A percentile compares a stretch with the other conserved stretches of the same genome.
Conservation (phyloP, 805 yeast species). For the Lachancea lanzarotensis region DNA sequence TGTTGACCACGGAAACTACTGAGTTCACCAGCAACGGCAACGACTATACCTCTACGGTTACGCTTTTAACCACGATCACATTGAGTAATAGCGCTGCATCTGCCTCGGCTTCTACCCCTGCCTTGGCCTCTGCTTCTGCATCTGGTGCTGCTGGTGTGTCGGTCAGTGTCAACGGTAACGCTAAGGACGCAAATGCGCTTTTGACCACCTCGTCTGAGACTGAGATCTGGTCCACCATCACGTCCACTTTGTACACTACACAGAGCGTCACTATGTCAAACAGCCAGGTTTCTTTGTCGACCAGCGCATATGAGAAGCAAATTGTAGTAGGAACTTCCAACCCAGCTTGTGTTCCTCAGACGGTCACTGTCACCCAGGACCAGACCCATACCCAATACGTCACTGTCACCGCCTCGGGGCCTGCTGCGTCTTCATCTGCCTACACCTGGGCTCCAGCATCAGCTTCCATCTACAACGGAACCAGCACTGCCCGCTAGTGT, state of each 20-base stretch:
- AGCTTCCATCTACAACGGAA: conserved; percentile 4
- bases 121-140: not conserved
- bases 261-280: conserved; percentile 12
- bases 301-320: conserved; percentile 9
- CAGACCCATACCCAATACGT: conserved; percentile 11
- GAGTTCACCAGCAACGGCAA: conserved; percentile 5
- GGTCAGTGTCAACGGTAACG: not conserved
- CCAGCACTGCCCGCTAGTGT: not conserved
- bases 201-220: conserved; percentile 2
- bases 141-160: conserved; percentile 13
- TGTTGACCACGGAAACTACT: conserved; percentile 21
- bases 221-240: conserved; percentile 19
- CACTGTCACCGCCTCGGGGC: conserved; percentile 6
- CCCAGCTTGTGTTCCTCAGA: conserved; percentile 10
- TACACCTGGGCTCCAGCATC: conserved; percentile 3
- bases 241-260: conserved; percentile 18
- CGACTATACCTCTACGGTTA: conserved; percentile 11
- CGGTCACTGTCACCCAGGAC: conserved; percentile 11
- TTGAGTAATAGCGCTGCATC: conserved; percentile 1
- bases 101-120: not conserved
- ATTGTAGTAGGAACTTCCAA: conserved; percentile 8
- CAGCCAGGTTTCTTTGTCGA: conserved; percentile 11
- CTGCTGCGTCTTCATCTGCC: conserved; percentile 2
- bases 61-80: conserved; percentile 10
- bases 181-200: conserved; percentile 3